Evolutionary conservation across 2,329 filamentous ascomycete genomes (phyloP).

Genomic region (Phyllosticta capitalensis): DNA sequence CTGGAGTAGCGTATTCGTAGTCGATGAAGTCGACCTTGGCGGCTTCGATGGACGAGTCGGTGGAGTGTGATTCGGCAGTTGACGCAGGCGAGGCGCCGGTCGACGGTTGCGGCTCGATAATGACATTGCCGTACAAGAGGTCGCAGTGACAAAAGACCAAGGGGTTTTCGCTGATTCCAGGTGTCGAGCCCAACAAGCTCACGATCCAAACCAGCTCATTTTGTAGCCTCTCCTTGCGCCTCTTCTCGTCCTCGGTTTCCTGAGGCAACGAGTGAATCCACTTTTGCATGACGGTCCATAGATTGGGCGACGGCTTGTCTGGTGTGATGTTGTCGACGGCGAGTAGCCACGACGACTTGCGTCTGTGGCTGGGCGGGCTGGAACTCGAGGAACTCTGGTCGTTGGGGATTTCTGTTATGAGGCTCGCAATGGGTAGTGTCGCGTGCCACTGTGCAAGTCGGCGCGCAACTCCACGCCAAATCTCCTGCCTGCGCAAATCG

Average conservation of each 20-base stretch:
- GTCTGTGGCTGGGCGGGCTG: constrained; percentile 21
- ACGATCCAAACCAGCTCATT: constrained; percentile 64
- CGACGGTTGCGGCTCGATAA: constrained; percentile 53
- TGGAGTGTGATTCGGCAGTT: constrained; percentile 14
- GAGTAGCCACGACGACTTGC: constrained; percentile 23
- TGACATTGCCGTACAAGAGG: constrained; percentile 91
- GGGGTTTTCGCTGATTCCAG: constrained; percentile 58
- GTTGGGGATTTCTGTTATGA: constrained; percentile 29
- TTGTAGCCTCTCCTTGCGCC: constrained; percentile 60
- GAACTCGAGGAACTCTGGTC: constrained; percentile 18
- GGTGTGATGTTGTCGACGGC: constrained; percentile 40
- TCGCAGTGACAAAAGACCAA: constrained; percentile 94
- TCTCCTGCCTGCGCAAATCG: constrained; percentile 64
- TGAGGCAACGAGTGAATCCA: constrained; percentile 84
- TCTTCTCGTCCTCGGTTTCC: constrained; percentile 57
- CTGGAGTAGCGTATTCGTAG: constrained; percentile 94
- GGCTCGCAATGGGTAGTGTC: constrained; percentile 46
- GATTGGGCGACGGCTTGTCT: constrained; percentile 67
- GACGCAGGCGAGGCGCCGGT: constrained; percentile 23
- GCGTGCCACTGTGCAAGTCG: constrained; percentile 92
- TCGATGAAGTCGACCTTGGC: constrained; percentile 75
- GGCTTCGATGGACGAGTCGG: constrained; percentile 13
- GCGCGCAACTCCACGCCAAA: constrained; percentile 76
- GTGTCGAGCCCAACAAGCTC: constrained; percentile 61
- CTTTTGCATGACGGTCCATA: constrained; percentile 93